Base-by-base conservation (phyloP, 2,329 filamentous ascomycete genomes). In the Neonectria faginata region DNA sequence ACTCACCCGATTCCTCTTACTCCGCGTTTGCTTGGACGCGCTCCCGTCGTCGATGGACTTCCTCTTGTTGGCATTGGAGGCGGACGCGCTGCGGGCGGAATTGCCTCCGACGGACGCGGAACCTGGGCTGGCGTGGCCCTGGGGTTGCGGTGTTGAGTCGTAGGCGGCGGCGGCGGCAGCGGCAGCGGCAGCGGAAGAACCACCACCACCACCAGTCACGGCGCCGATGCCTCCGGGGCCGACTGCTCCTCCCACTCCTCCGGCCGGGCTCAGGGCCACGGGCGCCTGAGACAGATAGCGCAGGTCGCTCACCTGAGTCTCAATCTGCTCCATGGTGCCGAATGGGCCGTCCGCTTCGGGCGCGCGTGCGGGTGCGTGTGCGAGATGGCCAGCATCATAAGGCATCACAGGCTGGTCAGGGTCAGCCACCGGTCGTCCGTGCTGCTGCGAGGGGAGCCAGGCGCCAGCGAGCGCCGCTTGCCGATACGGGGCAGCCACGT, bases 1-100 rank as follows among this genome's bases (percentile, higher is more conserved):
- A 83, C 83, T 78, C 70, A 87, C 85, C 74, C 87, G 79, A 68
- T 89, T 89, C 64, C 87, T 83, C 75, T 89, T 89, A 75, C 85
- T 88, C 70, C 86, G 79, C 76, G 86, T 86, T 78, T 86, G 84
- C 75, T 84, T 86, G 25, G 56, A 25, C 29, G 53, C 69, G 14
- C 69, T 70, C 0, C 78, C 81, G 42, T 84, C 83, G 41, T 82
- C 81, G 10, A 80, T 74, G 16, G 78, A 78, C 75, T 80, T 80
- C 58, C 76, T 76, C 75, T 78, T 80, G 67, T 67, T 77, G 68
- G 69, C 67, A 66, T 66, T 74, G 60, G 65, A 70, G 52, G 67
- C 61, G 45, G 67, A 67, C 59, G 69, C 68, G 51, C 68, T 67
- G 29, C 72, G 78, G 67, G 83, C 82, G 83, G 83, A 84, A 85